Conservation (phyloP, 306 rosid genomes). For the Quillaja saponaria region DNA sequence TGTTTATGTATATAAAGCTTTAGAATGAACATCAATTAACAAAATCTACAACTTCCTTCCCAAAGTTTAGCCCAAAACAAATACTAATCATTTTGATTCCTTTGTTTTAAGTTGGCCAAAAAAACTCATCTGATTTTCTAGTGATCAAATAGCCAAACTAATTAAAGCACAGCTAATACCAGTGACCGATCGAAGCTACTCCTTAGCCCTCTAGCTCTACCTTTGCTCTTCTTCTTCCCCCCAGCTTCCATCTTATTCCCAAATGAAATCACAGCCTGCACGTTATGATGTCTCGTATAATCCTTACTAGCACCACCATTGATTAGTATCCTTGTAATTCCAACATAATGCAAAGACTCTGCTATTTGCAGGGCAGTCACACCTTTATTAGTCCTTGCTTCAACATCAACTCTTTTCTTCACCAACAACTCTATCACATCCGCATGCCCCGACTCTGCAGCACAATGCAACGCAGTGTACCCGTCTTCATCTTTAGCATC, state of each 20-base stretch:
- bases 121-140: background rate
- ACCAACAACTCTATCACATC: conserved; percentile 64
- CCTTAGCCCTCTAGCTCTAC: conserved; percentile 40
- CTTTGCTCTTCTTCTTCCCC: conserved; percentile 30
- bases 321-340: conserved; percentile 67
- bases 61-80: background rate
- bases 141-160: background rate
- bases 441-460: conserved; percentile 62
- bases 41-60: conserved; percentile 27
- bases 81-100: background rate
- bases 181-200: conserved; percentile 44
- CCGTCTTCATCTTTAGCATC: conserved; percentile 78
- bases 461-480: conserved; percentile 80
- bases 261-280: conserved; percentile 16
- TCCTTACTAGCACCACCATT: conserved; percentile 54
- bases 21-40: conserved; percentile 9
- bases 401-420: conserved; percentile 73
- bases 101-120: background rate
- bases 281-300: background rate
- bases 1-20: background rate
- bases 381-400: conserved; percentile 68
- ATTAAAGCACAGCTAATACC: conserved; percentile 47
- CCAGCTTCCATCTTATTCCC: conserved; percentile 32
- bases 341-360: conserved; percentile 57
- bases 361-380: conserved; percentile 69